Evolutionary conservation across 371 early-diverging fungal genomes (phyloP).

Genomic region (Mucor mucedo): DNA sequence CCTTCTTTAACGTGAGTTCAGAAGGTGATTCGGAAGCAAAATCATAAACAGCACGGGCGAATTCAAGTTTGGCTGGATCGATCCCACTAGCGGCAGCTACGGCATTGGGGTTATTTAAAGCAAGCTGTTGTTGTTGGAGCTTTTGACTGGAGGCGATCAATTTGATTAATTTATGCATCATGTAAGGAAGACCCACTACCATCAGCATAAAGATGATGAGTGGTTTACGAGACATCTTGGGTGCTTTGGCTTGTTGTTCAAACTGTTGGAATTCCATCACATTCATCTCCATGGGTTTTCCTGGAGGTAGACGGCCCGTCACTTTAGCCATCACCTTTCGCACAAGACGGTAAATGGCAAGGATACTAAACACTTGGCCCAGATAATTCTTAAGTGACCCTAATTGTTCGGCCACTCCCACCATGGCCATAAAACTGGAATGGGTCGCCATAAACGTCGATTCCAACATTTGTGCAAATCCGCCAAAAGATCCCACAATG

Average conservation of each 20-base stretch:
- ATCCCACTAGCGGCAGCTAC: constrained; percentile 16
- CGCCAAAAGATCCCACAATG: constrained; percentile 95
- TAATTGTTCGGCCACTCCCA: constrained; percentile 97
- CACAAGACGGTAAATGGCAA: constrained; percentile 74
- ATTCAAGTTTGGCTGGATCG: constrained; percentile 73
- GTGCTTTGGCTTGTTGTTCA: constrained; percentile 39
- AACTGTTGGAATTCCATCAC: constrained; percentile 72
- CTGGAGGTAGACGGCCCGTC: constrained; percentile 62
- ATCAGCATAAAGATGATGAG: constrained; percentile 83
- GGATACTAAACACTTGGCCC: constrained; percentile 81
- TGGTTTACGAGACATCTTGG: constrained; percentile 67
- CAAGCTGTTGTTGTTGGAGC: constrained; percentile 27
- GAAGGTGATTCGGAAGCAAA: constrained; percentile 75
- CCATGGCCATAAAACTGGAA: constrained; percentile 97
- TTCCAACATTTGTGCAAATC: constrained; percentile 97
- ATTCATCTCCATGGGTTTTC: constrained; percentile 60
- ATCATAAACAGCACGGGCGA: constrained; percentile 89
- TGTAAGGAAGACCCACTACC: constrained; percentile 90
- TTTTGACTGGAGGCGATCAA: constrained; percentile 51
- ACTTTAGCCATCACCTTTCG: constrained; percentile 62
- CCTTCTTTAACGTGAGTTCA: constrained; percentile 83
- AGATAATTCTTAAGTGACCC: constrained; percentile 82
- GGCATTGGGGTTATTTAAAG: not conserved
- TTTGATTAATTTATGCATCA: constrained; percentile 88
- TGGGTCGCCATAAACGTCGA: constrained; percentile 97